These are phyloP conservation scores for Rhytidiadelphus loreus DNA, from an alignment of 225 moss, liverwort and hornwort species.

Conservation along the genomic window DNA sequence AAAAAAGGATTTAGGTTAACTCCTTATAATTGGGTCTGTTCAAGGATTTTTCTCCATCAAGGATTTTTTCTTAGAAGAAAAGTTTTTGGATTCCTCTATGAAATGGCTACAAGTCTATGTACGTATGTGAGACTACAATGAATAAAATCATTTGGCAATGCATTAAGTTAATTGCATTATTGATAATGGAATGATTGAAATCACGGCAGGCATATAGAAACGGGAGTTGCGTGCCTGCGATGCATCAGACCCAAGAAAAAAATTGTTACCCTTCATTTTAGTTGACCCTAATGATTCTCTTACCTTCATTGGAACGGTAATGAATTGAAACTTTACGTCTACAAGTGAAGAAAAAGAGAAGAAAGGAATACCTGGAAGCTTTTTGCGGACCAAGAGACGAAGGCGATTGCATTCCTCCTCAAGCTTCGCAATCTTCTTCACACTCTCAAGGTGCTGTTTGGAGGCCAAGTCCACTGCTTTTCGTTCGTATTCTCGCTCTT, in stretches of 20 bases:
- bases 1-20: neutral
- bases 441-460: conserved; percentile 59
- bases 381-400: conserved; percentile 58
- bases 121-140: too few species aligned
- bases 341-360: neutral
- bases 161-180: too few species aligned
- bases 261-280: neutral
- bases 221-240: neutral
- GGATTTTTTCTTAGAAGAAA: too few species aligned
- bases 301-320: neutral
- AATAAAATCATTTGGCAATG: neutral
- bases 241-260: neutral
- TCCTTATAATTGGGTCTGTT: neutral
- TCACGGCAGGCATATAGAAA: neutral
- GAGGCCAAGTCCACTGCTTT: conserved; percentile 54
- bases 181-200: neutral
- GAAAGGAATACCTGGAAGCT: conserved; percentile 36
- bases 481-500: conserved; percentile 57
- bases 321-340: neutral
- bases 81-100: too few species aligned
- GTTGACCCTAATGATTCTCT: neutral
- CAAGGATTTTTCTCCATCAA: neutral
- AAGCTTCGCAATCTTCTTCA: conserved; percentile 62
- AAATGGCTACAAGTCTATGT: neutral
- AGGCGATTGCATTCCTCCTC: conserved; percentile 69